Conservation (phyloP, 176 grass and related monocot species). For the Triticum dicoccoides region DNA sequence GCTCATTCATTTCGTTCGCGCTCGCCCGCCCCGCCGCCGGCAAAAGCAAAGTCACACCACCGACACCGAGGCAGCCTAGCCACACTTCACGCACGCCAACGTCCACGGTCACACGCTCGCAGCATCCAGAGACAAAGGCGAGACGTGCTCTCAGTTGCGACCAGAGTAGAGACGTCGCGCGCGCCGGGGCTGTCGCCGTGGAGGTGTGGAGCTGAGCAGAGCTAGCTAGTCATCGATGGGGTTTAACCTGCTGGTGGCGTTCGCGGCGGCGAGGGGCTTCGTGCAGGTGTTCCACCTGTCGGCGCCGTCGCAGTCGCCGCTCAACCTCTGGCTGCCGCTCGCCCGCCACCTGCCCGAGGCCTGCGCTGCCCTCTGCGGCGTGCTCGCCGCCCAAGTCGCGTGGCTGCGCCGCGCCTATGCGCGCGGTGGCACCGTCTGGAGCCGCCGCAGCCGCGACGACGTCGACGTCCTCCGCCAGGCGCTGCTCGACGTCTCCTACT, state of each 20-base stretch:
- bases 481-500: not conserved
- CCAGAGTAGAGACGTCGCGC: too few relatives aligned
- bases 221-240: too few relatives aligned
- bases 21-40: not conserved
- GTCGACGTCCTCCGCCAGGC: constrained; percentile 25
- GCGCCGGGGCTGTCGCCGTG: too few relatives aligned
- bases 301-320: constrained; percentile 27
- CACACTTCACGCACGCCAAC: too few relatives aligned
- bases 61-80: too few relatives aligned
- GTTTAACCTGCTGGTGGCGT: not conserved
- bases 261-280: constrained; percentile 25
- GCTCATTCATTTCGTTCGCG: not conserved
- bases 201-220: too few relatives aligned
- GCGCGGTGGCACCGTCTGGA: not conserved
- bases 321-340: constrained; percentile 29
- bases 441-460: not conserved
- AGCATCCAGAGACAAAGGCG: too few relatives aligned
- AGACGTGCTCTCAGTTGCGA: too few relatives aligned
- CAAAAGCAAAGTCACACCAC: not conserved
- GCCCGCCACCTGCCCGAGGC: constrained; percentile 34
- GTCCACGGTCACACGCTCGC: too few relatives aligned
- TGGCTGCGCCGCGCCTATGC: not conserved
- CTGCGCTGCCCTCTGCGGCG: not conserved
- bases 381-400: not conserved
- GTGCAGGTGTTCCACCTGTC: constrained; percentile 38